These are phyloP conservation scores for Russula vinacea DNA, from an alignment of 768 basidiomycete genomes.

Conservation along the genomic window DNA sequence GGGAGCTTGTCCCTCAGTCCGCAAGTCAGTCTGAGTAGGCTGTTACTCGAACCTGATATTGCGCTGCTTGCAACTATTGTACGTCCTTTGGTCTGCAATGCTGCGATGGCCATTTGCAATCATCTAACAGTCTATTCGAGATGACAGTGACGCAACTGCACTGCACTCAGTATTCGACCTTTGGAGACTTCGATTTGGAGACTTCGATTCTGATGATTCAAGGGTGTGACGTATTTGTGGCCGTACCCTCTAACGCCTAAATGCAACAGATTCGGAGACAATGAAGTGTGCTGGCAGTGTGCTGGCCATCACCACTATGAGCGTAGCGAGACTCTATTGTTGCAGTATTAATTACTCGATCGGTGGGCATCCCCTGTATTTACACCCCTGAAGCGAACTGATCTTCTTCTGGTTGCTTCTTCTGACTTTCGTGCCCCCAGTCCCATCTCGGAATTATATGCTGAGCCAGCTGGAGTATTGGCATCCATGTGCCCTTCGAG, in stretches of 20 bases:
- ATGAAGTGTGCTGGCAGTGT: not conserved
- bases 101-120: too few relatives aligned
- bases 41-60: too few relatives aligned
- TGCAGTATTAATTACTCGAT: not conserved
- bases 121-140: too few relatives aligned
- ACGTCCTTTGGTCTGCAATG: too few relatives aligned
- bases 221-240: not conserved
- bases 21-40: too few relatives aligned
- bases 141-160: not conserved
- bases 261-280: not conserved
- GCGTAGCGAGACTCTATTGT: not conserved
- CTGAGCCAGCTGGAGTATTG: constrained; percentile 6
- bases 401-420: not conserved
- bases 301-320: not conserved
- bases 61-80: too few relatives aligned
- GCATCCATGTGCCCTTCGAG: constrained; percentile 13
- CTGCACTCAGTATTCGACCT: not conserved
- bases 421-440: not conserved
- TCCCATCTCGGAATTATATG: constrained; percentile 2
- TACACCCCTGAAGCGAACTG: not conserved
- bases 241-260: not conserved
- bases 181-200: not conserved
- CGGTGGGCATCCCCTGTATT: not conserved
- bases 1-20: too few relatives aligned
- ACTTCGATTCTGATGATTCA: not conserved